phyloP scores from a whole-genome alignment of 352 stramenopile genomes.

The Albugo laibachii region DNA sequence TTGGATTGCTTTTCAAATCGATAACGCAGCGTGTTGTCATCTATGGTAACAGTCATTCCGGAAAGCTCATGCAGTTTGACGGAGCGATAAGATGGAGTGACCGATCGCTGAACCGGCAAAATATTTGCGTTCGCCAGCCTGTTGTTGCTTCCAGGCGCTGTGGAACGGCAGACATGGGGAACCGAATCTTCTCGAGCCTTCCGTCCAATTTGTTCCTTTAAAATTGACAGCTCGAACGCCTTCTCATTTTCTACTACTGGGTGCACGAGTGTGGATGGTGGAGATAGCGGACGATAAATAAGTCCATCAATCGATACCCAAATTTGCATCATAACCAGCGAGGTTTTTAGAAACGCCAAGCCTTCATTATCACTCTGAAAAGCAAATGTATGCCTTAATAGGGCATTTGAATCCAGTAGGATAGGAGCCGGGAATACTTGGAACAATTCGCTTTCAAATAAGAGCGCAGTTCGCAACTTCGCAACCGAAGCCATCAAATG shows the following conservation, averaged over 20 bases:
- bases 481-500: constrained; percentile 66
- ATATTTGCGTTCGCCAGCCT: too few relatives aligned
- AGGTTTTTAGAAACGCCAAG: constrained; percentile 3
- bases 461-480: constrained; percentile 43
- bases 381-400: constrained; percentile 36
- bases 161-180: too few relatives aligned
- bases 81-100: constrained; percentile 11
- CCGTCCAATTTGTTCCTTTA: constrained; percentile 2
- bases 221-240: too few relatives aligned
- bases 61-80: constrained; percentile 66
- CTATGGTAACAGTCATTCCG: constrained; percentile 68
- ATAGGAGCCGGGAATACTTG: constrained; percentile 64
- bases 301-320: constrained; percentile 66
- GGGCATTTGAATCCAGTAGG: constrained; percentile 52
- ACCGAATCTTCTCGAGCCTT: not conserved
- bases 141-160: too few relatives aligned
- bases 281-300: constrained; percentile 56
- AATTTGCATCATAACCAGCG: constrained; percentile 75
- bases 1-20: constrained; percentile 15
- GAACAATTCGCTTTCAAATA: constrained; percentile 76
- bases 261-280: constrained; percentile 24
- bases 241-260: too few relatives aligned
- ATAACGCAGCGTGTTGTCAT: constrained; percentile 72
- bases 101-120: not conserved
- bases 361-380: constrained; percentile 13